Conservation (phyloP, 2,329 filamentous ascomycete species). For the Paramyrothecium roridum region DNA sequence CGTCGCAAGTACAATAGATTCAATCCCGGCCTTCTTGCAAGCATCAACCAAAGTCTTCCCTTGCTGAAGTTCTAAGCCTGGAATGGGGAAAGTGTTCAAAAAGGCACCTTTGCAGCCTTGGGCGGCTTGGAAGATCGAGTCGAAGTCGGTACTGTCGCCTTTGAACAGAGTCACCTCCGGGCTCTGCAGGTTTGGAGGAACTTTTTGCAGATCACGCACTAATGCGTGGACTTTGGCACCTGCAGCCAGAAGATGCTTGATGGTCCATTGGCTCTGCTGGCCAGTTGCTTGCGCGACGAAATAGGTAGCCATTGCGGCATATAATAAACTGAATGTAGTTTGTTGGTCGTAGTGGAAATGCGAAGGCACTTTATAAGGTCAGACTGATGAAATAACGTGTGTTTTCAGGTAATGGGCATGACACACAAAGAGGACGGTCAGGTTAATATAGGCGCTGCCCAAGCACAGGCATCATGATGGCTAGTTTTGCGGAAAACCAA, state of each 20-base stretch:
- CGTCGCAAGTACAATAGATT: conserved; percentile 22
- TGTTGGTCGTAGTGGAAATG: background rate
- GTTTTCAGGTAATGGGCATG: too few species aligned
- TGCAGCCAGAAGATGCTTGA: conserved; percentile 26
- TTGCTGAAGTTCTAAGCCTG: conserved; percentile 23
- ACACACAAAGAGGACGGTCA: too few species aligned
- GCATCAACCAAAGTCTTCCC: conserved; percentile 27
- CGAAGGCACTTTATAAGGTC: background rate
- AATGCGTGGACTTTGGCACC: conserved; percentile 31
- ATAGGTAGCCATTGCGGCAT: conserved; percentile 25
- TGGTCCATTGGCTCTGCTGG: conserved; percentile 23
- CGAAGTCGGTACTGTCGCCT: conserved; percentile 28
- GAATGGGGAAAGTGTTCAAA: conserved; percentile 18
- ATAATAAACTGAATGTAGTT: background rate
- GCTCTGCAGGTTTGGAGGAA: conserved; percentile 17
- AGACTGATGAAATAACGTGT: background rate
- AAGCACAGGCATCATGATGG: too few species aligned
- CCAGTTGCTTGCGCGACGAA: conserved; percentile 32
- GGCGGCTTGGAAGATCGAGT: conserved; percentile 24
- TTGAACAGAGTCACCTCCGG: conserved; percentile 28
- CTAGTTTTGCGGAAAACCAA: too few species aligned
- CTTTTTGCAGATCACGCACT: conserved; percentile 28
- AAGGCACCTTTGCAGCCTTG: conserved; percentile 29
- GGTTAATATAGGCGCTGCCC: too few species aligned
- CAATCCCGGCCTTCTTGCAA: conserved; percentile 25